Evolutionary conservation across 1,284 basidiomycete species (phyloP).

Genomic region (Caloboletus firmus): DNA sequence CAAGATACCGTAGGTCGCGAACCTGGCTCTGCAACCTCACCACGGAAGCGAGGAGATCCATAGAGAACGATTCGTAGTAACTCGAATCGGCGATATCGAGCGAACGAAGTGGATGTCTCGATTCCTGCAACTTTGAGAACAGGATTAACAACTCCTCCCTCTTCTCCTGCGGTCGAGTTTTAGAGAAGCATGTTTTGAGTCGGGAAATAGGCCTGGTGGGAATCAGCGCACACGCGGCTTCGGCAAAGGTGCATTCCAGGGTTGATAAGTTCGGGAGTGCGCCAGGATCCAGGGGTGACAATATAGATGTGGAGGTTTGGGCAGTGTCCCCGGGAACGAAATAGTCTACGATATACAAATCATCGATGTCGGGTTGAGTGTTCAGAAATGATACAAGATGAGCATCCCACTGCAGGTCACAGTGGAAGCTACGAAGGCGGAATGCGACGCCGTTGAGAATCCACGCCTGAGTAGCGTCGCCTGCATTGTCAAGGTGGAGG

Average conservation of each 20-base stretch:
- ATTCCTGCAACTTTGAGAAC: constrained; percentile 44
- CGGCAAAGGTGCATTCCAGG: constrained; percentile 65
- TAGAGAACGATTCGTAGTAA: constrained; percentile 53
- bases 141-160: constrained; percentile 49
- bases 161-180: constrained; percentile 47
- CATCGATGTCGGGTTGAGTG: constrained; percentile 48
- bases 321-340: constrained; percentile 29
- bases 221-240: constrained; percentile 56
- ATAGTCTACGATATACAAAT: constrained; percentile 62
- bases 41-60: constrained; percentile 49
- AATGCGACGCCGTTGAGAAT: constrained; percentile 50
- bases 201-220: constrained; percentile 56
- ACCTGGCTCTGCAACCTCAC: constrained; percentile 37
- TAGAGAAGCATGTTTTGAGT: constrained; percentile 69
- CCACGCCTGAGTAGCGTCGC: constrained; percentile 50
- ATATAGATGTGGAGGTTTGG: constrained; percentile 3
- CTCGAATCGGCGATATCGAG: constrained; percentile 62
- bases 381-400: constrained; percentile 56
- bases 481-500: constrained; percentile 38
- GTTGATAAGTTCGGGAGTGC: constrained; percentile 49
- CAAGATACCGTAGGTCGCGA: constrained; percentile 53
- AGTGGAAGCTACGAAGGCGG: constrained; percentile 56
- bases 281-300: constrained; percentile 29
- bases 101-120: constrained; percentile 45
- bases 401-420: constrained; percentile 62